Percentiles rank a stretch among this genome's conserved stretches.
phyloP scores from a whole-genome alignment of 2,329 filamentous ascomycete genomes.

The Colletotrichum scovillei region DNA sequence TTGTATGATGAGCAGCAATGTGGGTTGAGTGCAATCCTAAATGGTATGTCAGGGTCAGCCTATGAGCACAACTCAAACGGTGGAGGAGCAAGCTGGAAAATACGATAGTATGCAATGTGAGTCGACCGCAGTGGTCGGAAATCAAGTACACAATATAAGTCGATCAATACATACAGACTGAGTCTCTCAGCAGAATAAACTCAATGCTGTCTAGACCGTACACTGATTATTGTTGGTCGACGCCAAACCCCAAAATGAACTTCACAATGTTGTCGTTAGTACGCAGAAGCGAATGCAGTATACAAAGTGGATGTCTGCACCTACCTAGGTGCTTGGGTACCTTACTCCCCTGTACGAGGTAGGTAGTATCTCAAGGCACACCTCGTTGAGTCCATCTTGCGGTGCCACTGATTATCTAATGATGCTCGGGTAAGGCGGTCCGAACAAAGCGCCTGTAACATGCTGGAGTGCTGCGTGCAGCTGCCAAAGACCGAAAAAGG shows the following conservation, averaged over 20 bases:
- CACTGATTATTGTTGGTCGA: not conserved
- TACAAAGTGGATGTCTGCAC: not conserved
- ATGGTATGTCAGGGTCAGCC: not conserved
- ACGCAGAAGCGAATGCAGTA: not conserved
- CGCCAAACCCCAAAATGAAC: not conserved
- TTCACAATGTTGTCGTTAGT: not conserved
- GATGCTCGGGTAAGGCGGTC: not conserved
- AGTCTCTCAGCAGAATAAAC: not conserved
- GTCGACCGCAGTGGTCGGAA: not conserved
- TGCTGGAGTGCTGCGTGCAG: not conserved
- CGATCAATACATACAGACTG: not conserved
- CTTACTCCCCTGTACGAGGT: not conserved
- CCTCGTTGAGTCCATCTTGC: too few species aligned
- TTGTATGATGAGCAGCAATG: slow-evolving; percentile 46
- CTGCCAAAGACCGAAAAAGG: not conserved
- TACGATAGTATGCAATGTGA: not conserved
- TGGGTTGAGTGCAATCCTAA: slow-evolving; percentile 35
- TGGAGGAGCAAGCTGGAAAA: not conserved
- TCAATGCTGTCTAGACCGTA: not conserved
- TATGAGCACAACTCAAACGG: not conserved
- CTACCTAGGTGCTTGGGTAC: too few species aligned
- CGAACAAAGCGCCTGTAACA: not conserved
- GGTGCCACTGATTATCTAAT: not conserved
- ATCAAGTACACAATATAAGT: not conserved
- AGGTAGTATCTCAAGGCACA: not conserved